phyloP scores from a whole-genome alignment of 1,284 basidiomycete species.

The Singerocomus inundabilis region DNA sequence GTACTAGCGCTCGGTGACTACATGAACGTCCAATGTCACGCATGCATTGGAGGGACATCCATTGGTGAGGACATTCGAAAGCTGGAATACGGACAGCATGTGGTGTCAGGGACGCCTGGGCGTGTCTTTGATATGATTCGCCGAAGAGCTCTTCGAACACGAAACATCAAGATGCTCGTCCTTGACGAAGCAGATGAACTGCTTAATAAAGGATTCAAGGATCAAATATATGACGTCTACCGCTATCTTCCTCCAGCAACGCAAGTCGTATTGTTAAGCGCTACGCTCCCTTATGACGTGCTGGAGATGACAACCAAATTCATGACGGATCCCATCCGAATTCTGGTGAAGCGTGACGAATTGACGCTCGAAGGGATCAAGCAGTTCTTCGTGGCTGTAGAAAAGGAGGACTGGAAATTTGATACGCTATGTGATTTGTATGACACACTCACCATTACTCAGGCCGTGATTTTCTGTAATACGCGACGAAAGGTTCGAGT shows the following conservation, averaged over 20 bases:
- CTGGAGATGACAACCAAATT: conserved; percentile 99
- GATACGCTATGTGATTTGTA: conserved; percentile 98
- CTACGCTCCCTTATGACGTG: conserved; percentile 96
- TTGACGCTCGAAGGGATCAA: conserved; percentile 99
- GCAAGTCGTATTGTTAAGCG: conserved; percentile 95
- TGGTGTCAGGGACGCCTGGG: conserved; percentile 96
- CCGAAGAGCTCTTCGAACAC: conserved; percentile 87
- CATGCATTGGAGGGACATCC: conserved; percentile 97
- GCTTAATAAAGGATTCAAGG: conserved; percentile 98
- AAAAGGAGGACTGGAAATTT: conserved; percentile 99
- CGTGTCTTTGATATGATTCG: conserved; percentile 99
- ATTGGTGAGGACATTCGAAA: conserved; percentile 99
- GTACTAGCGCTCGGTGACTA: conserved; percentile 97
- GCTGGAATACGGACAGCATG: conserved; percentile 97
- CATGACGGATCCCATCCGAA: conserved; percentile 99
- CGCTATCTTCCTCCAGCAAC: conserved; percentile 98
- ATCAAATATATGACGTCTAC: conserved; percentile 99
- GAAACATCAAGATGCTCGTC: conserved; percentile 99
- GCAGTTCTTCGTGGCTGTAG: conserved; percentile 99
- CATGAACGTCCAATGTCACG: conserved; percentile 99
- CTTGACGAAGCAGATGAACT: conserved; percentile 98
- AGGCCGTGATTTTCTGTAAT: conserved; percentile 99
- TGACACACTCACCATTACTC: conserved; percentile 98
- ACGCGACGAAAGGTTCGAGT: conserved; percentile 85
- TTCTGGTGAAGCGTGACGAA: conserved; percentile 99